Evolutionary conservation across 192 early-diverging fungal genomes (phyloP), one percentile per base, ranked within the genome.

Genomic region (Podila horticola): DNA sequence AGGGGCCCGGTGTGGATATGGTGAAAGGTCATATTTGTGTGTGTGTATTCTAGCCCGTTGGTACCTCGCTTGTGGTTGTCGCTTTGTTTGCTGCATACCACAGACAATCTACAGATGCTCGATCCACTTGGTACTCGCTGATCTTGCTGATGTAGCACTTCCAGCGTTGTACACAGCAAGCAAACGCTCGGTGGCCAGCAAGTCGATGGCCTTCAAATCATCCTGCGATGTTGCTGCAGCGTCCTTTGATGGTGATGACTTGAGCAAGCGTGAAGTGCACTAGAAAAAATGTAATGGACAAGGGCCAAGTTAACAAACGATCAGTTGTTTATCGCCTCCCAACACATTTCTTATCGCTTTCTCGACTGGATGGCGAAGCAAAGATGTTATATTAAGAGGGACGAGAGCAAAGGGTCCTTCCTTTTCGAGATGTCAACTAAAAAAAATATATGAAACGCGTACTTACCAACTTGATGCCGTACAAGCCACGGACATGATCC

Each of bases 401-500:
- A 22, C 55, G 57, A 26, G 10, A 15, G 34, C 8, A 36, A 36
- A 36, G 34, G 3, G 34, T 36, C 34, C 34, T 36, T 36, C 34
- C 34, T 36, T 9, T 36, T 36, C 34, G 10, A 36, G 34, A 36
- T 36, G 34, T 7, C 34, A 62, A 9, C 10, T 20, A 58, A 31
- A 38, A 64, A 17, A 62, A 49, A 20, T 19, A 26, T 2, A 50
- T 51, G 51, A 50, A 22, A 34, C 24, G 22, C 15, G 24, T 72
- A 74, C 72, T 58, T 87, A 88, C 89, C 85, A 94, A 74, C 69
- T 93, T 89, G 59, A 97, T 84, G 51, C 97, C 97, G 74, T 96
- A 99, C 62, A 97, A 89, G 3, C 91, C 96, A 41, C 97, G 90
- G 22, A 96, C 85, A 74, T 95, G 90, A 73, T 97, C 97, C 2